Evolutionary conservation across 257 asterid species (phyloP).

Genomic region (Scutellaria barbata): DNA sequence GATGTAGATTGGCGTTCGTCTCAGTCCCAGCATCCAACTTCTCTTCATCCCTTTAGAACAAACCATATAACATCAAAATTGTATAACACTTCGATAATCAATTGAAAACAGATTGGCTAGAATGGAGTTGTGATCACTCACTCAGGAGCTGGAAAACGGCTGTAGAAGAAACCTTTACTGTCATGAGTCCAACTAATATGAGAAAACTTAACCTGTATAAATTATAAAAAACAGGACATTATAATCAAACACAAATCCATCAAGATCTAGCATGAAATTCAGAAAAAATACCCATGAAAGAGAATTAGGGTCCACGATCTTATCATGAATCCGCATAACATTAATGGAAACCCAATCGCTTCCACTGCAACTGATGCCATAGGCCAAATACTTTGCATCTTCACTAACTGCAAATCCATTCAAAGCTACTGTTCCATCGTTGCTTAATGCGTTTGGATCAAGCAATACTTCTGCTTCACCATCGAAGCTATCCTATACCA

Average conservation of each 20-base stretch:
- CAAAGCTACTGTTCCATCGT: conserved; percentile 82
- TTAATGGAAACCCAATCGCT: conserved; percentile 96
- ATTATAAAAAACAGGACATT: too few relatives aligned
- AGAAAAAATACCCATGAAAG: conserved; percentile 73
- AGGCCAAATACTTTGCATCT: conserved; percentile 79
- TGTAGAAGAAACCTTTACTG: conserved; percentile 83
- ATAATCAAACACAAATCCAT: conserved; percentile 9
- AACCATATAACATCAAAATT: conserved; percentile 21
- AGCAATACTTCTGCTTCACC: conserved; percentile 79
- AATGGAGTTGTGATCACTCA: conserved; percentile 42
- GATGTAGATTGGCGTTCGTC: conserved; percentile 71
- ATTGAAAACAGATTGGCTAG: too few relatives aligned
- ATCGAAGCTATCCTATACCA: conserved; percentile 68
- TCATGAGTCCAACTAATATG: conserved; percentile 83
- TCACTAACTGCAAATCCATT: conserved; percentile 61
- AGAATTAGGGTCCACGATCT: conserved; percentile 53
- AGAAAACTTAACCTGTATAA: conserved; percentile 78
- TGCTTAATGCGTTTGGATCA: conserved; percentile 88
- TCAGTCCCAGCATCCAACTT: conserved; percentile 87
- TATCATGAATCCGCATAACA: conserved; percentile 69
- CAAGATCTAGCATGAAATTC: not conserved
- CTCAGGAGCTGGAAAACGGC: conserved; percentile 89
- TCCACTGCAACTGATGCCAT: conserved; percentile 82
- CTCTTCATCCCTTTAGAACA: conserved; percentile 58
- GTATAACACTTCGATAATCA: too few relatives aligned